These are phyloP conservation scores for Tuber aestivum DNA, from an alignment of 495 filamentous ascomycete genomes.

Conservation along the genomic window DNA sequence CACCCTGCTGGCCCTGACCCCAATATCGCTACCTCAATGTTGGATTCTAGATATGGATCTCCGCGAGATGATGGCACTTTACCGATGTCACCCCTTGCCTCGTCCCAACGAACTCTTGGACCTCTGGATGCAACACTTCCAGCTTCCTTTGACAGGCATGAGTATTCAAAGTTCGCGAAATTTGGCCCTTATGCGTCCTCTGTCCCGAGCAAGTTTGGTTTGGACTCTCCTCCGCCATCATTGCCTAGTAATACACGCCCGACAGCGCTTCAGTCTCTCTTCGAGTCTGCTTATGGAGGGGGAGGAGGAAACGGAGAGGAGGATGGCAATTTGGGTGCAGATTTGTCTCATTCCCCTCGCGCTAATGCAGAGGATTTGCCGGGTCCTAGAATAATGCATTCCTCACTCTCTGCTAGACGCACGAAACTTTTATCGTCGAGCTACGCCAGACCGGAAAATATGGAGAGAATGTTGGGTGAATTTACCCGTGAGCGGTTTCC, in stretches of 20 bases:
- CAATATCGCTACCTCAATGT: conserved; percentile 51
- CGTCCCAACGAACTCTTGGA: conserved; percentile 55
- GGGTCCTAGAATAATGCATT: conserved; percentile 54
- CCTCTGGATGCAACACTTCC: conserved; percentile 83
- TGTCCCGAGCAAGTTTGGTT: conserved; percentile 82
- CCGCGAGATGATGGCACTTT: conserved; percentile 66
- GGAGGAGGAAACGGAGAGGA: conserved; percentile 46
- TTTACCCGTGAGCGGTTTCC: conserved; percentile 47
- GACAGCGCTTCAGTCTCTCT: conserved; percentile 69
- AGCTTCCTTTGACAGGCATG: conserved; percentile 93
- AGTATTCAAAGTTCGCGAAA: conserved; percentile 81
- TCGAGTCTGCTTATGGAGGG: conserved; percentile 75
- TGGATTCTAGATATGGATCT: conserved; percentile 79
- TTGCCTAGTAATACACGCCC: conserved; percentile 56
- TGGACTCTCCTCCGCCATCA: conserved; percentile 82
- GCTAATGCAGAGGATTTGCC: conserved; percentile 56
- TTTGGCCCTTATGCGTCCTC: conserved; percentile 89
- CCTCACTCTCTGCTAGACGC: conserved; percentile 61
- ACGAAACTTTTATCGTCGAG: conserved; percentile 82
- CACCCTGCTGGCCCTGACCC: conserved; percentile 23
- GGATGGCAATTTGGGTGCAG: conserved; percentile 45
- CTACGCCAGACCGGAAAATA: conserved; percentile 63
- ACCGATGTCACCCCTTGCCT: conserved; percentile 63
- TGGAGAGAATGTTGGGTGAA: conserved; percentile 48
- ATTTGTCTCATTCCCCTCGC: conserved; percentile 49